Conservation (phyloP, 495 filamentous ascomycete genomes). For the Xylaria curta region DNA sequence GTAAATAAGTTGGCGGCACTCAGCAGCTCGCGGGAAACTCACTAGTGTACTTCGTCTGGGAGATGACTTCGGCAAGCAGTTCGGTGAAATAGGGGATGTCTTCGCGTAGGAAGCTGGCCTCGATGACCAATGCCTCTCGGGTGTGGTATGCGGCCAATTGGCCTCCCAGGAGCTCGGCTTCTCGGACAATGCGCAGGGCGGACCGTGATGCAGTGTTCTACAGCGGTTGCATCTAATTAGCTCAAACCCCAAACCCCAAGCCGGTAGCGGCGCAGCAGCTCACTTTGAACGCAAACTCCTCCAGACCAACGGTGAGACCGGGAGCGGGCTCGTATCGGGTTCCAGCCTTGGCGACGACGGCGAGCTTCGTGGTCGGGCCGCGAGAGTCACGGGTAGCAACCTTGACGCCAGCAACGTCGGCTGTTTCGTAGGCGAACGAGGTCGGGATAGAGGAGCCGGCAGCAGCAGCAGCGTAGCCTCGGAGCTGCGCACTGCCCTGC, state of each 20-base stretch:
- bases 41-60: constrained; percentile 85
- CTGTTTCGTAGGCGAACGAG: constrained; percentile 84
- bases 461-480: constrained; percentile 72
- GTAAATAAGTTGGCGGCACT: constrained; percentile 29
- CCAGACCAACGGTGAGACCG: constrained; percentile 86
- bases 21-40: constrained; percentile 47
- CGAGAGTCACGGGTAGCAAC: constrained; percentile 85
- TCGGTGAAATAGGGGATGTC: constrained; percentile 98
- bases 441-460: constrained; percentile 68
- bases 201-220: constrained; percentile 87
- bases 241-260: constrained; percentile 45
- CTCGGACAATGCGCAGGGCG: constrained; percentile 88
- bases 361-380: constrained; percentile 87
- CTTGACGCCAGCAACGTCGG: constrained; percentile 86
- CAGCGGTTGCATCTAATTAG: constrained; percentile 50
- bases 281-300: constrained; percentile 97
- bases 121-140: constrained; percentile 87
- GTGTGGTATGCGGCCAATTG: constrained; percentile 85
- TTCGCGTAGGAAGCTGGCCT: constrained; percentile 91
- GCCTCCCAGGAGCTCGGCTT: constrained; percentile 91
- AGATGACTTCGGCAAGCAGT: constrained; percentile 88
- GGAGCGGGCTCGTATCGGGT: constrained; percentile 88
- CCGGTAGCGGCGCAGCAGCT: constrained; percentile 37
- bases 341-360: constrained; percentile 89
- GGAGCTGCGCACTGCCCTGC: constrained; percentile 66